phyloP scores from a whole-genome alignment of 208 protist species.

The Naegleria lovaniensis region DNA sequence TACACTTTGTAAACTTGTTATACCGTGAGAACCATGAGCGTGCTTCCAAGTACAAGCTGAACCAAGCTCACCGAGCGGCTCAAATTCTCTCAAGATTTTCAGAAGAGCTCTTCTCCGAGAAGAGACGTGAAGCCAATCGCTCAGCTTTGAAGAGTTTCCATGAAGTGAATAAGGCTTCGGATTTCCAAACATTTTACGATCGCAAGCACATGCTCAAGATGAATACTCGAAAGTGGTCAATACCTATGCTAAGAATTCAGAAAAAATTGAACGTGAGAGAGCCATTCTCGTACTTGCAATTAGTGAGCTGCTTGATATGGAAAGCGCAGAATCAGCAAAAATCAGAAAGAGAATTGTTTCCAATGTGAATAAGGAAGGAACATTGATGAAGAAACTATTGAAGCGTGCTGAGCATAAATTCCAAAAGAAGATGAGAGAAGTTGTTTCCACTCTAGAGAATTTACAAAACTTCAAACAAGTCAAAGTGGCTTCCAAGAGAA shows the following conservation, averaged over 20 bases:
- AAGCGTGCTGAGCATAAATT: not conserved
- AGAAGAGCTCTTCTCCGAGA: not conserved
- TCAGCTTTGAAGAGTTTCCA: not conserved
- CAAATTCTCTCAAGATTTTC: constrained; percentile 12
- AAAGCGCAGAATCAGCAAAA: not conserved
- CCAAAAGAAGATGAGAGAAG: not conserved
- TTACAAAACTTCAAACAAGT: not conserved
- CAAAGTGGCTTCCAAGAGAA: not conserved
- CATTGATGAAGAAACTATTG: not conserved
- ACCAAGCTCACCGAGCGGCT: not conserved
- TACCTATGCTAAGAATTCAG: not conserved
- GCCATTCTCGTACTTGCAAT: not conserved
- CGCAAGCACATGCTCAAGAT: constrained; percentile 1
- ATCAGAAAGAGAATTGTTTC: not conserved
- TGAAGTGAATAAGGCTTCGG: not conserved
- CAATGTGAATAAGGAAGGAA: not conserved
- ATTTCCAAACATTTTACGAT: not conserved
- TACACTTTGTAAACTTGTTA: not conserved
- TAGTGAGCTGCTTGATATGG: not conserved
- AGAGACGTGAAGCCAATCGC: not conserved
- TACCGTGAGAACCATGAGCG: not conserved
- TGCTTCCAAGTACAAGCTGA: not conserved
- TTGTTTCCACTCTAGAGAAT: not conserved
- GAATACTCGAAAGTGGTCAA: not conserved
- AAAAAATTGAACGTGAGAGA: not conserved